Evolutionary conservation across 148 eudicot genomes (phyloP).

Genomic region (Cornus suecica): DNA sequence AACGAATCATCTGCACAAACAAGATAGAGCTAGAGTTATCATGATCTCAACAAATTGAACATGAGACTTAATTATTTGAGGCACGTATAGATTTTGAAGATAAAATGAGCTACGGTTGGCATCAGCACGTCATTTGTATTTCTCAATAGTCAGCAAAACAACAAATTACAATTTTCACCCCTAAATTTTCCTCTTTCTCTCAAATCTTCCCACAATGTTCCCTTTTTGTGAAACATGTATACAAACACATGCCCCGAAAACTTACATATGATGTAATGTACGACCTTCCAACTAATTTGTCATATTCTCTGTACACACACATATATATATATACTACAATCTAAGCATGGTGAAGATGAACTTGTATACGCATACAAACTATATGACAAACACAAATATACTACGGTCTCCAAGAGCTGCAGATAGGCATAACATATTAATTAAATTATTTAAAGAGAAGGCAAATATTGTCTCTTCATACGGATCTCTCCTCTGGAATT

Average conservation of each 20-base stretch:
- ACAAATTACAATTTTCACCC: background rate
- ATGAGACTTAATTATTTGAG: no score
- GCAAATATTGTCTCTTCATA: slow-evolving; percentile 23
- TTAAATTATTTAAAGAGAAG: slow-evolving; percentile 3
- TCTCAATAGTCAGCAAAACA: background rate
- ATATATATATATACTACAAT: no score
- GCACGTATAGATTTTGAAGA: background rate
- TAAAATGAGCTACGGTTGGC: background rate
- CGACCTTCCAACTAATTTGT: background rate
- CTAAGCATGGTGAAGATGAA: background rate
- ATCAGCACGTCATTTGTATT: background rate
- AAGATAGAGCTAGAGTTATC: no score
- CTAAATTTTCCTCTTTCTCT: background rate
- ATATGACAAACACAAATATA: slow-evolving; percentile 18
- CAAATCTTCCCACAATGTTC: background rate
- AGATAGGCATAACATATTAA: slow-evolving; percentile 3
- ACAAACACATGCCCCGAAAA: background rate
- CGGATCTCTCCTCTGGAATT: slow-evolving; percentile 20
- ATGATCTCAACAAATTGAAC: no score
- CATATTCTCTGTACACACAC: background rate
- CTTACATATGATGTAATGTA: background rate
- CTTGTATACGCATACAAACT: background rate
- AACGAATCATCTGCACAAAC: no score
- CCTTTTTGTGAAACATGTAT: background rate
- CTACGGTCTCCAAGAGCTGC: slow-evolving; percentile 7